Base-by-base conservation (phyloP, 1,139 yeast genomes). In the Geotrichum carabidarum region DNA sequence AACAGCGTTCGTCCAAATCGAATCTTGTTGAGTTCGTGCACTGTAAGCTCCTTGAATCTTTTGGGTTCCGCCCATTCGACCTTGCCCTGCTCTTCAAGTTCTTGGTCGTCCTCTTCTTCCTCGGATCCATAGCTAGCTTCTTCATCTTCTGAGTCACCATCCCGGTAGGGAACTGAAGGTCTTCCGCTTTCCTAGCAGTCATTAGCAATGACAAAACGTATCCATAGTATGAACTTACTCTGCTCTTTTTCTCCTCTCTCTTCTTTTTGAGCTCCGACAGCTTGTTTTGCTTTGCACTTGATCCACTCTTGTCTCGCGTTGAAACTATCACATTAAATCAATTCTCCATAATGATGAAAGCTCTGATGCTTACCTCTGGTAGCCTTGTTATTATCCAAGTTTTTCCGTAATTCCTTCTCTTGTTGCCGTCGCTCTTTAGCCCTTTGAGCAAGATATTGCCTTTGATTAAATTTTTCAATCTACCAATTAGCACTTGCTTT, bases 251-350 rank as follows among this genome's bases (percentile, higher is more conserved):
- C 30, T 77, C 81, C 63, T 87, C 94, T 69, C 96, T 81, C 68
- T 87, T 94, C 69, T 84, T 88, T 66, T 86, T 86, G 69, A 91
- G 80, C 71, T 89, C 96, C 41, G 86, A 83, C 62, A 91, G 78
- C 65, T 86, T 85, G 55, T 84, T 79, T 15, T 76, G 69, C 63
- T 82, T 81, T 49, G 72, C 78, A 47, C 70, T 63, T 0, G 55
- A 57, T 12, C 41, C 60, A 60, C 36, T 55, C 58, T 34, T 47
- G 42, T 53, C 70, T 66, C 59, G 69, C 71, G 18, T 67, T 70
- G 54, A 53, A 9, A 41, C 44, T 22, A 5, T 22, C 5, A 22
- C 5, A 22, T 38, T 38, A 38, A 18, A 38, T 9, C 11, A 11
- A 15, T n/a, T 14, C 17, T 5, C 11, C 4, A 2, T 15, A 6